These are phyloP conservation scores for Nymphaea colorata DNA, from an alignment of 164 flowering plant species.

Conservation along the genomic window DNA sequence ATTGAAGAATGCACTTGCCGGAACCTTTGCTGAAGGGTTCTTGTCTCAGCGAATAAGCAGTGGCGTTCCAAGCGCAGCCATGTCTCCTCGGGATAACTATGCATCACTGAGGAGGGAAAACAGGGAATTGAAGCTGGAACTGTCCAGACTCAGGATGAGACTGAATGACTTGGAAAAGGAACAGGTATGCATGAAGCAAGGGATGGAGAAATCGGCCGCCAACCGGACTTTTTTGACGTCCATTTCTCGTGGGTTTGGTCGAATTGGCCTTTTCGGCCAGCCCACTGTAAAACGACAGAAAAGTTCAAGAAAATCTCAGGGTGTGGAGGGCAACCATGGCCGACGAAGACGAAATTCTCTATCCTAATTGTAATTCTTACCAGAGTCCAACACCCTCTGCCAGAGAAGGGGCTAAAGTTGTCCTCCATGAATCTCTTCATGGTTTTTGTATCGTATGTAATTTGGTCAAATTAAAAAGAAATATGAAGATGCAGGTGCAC, in stretches of 20 bases:
- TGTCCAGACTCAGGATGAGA: conserved; percentile 64
- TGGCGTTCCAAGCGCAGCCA: conserved; percentile 56
- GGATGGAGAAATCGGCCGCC: conserved; percentile 48
- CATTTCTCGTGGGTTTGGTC: conserved; percentile 47
- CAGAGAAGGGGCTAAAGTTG: neutral
- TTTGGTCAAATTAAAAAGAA: neutral
- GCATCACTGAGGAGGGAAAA: conserved; percentile 73
- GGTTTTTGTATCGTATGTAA: neutral
- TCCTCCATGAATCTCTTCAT: neutral
- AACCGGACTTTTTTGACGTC: conserved; percentile 42
- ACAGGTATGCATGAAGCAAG: conserved; percentile 58
- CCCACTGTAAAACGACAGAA: conserved; percentile 32
- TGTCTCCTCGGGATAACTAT: conserved; percentile 74
- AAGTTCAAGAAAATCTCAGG: conserved; percentile 23
- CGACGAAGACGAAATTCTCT: conserved; percentile 41
- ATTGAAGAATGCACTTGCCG: conserved; percentile 37
- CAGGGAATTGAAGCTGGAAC: conserved; percentile 66
- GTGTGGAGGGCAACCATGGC: conserved; percentile 33
- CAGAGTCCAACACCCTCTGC: neutral
- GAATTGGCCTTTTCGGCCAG: conserved; percentile 37
- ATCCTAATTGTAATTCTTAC: conserved; percentile 15
- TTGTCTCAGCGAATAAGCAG: conserved; percentile 57
- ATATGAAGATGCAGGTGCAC: neutral
- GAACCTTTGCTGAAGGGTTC: conserved; percentile 40
- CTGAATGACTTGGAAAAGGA: conserved; percentile 76